These are phyloP conservation scores for Handroanthus guayacan DNA, from an alignment of 257 asterid genomes.

Conservation along the genomic window DNA sequence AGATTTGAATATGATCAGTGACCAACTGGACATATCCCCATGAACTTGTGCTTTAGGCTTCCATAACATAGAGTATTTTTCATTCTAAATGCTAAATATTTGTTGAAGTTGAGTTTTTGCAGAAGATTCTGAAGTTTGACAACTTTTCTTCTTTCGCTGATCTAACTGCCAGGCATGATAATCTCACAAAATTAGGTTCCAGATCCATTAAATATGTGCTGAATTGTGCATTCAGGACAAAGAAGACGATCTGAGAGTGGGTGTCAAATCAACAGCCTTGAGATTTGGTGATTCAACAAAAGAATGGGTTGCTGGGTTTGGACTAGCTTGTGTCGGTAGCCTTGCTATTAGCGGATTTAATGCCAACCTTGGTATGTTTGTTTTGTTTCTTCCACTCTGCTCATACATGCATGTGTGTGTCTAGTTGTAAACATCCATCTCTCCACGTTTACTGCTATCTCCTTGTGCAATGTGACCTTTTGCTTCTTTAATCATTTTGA, in stretches of 20 bases:
- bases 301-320: slow-evolving; percentile 80
- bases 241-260: slow-evolving; percentile 80
- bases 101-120: not conserved
- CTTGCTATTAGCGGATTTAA: slow-evolving; percentile 76
- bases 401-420: not conserved
- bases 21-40: slow-evolving; percentile 18
- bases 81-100: not conserved
- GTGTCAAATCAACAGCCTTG: slow-evolving; percentile 93
- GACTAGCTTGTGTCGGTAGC: slow-evolving; percentile 77
- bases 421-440: not conserved
- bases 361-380: slow-evolving; percentile 67
- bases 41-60: slow-evolving; percentile 24
- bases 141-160: not conserved
- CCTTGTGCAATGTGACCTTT: not conserved
- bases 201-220: slow-evolving; percentile 15
- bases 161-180: slow-evolving; percentile 13
- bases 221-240: slow-evolving; percentile 67
- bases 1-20: slow-evolving; percentile 29
- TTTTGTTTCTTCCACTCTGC: not conserved
- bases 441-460: slow-evolving; percentile 7
- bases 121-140: slow-evolving; percentile 23
- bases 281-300: slow-evolving; percentile 85
- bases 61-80: slow-evolving; percentile 18
- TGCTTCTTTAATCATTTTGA: slow-evolving; percentile 16
- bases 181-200: slow-evolving; percentile 5